Percentiles rank a stretch among this genome's conserved stretches.
Evolutionary conservation across 2,329 filamentous ascomycete species (phyloP).

Genomic region (Alternaria panax): DNA sequence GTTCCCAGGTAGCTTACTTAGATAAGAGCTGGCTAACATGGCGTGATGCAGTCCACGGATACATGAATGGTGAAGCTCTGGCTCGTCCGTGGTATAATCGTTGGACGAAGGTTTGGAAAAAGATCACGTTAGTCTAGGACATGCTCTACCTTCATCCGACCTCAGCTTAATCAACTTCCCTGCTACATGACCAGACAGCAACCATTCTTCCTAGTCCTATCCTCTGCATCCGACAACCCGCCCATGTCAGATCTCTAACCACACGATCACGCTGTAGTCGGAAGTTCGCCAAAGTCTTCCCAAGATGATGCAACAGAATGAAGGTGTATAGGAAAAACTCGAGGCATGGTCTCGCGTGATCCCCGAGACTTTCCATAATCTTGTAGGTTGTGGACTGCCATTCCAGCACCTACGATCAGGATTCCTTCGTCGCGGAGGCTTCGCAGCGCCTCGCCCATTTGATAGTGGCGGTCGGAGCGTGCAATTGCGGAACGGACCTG

Average conservation of each 20-base stretch:
- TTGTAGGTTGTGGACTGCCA: neutral
- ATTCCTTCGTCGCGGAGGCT: neutral
- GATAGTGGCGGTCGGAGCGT: neutral
- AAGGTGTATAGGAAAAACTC: neutral
- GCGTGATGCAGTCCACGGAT: neutral
- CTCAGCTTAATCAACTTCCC: neutral
- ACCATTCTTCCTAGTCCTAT: neutral
- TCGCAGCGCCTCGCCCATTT: neutral
- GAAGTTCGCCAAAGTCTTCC: neutral
- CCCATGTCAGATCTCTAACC: neutral
- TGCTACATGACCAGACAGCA: neutral
- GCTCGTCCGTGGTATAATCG: neutral
- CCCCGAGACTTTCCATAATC: neutral
- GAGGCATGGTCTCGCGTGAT: neutral
- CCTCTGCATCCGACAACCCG: neutral
- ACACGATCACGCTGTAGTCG: neutral
- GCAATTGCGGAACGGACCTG: neutral
- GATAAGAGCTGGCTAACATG: neutral
- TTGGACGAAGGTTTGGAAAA: neutral
- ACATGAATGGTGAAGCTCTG: neutral
- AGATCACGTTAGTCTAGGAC: neutral
- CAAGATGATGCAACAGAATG: neutral
- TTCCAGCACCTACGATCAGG: neutral
- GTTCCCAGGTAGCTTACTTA: neutral
- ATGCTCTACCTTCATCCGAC: neutral